phyloP scores from a whole-genome alignment of 108 stramenopile species.

The Mediolabrus comicus region DNA sequence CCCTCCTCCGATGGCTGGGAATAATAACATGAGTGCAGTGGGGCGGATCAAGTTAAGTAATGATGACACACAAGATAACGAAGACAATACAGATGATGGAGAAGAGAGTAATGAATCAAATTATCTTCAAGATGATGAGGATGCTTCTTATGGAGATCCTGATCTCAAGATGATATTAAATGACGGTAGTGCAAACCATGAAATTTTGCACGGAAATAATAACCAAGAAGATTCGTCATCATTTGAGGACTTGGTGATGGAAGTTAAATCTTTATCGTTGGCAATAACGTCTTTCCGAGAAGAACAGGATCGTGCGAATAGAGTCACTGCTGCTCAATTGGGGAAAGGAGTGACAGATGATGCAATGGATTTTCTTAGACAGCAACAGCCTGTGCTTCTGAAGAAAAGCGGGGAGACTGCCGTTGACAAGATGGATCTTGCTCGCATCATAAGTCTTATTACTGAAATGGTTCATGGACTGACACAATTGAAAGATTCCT shows the following conservation, averaged over 20 bases:
- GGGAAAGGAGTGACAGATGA: slow-evolving; percentile 40
- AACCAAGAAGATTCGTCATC: slow-evolving; percentile 1
- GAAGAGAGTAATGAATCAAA: background rate
- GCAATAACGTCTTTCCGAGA: slow-evolving; percentile 24
- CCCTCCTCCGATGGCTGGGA: slow-evolving; percentile 55
- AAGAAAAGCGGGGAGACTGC: slow-evolving; percentile 2
- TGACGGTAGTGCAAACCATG: slow-evolving; percentile 9
- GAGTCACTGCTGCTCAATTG: slow-evolving; percentile 9
- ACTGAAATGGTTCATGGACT: slow-evolving; percentile 25
- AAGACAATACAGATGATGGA: slow-evolving; percentile 30
- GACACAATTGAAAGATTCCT: slow-evolving; percentile 6
- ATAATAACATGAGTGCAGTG: background rate
- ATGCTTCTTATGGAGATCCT: background rate
- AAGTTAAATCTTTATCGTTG: slow-evolving; percentile 38
- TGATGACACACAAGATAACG: slow-evolving; percentile 1
- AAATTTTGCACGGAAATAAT: slow-evolving; percentile 2
- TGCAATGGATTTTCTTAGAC: slow-evolving; percentile 43
- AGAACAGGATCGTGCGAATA: slow-evolving; percentile 29
- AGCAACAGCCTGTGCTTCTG: background rate
- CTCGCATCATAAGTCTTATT: slow-evolving; percentile 11
- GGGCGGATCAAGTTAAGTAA: background rate
- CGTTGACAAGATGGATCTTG: background rate
- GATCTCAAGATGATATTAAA: slow-evolving; percentile 25
- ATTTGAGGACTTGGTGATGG: slow-evolving; percentile 28
- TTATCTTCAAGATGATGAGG: slow-evolving; percentile 19